A percentile compares a stretch with the other conserved stretches of the same genome.
Evolutionary conservation across 106 monocot genomes (phyloP).

Genomic region (Platanthera guangdongensis): DNA sequence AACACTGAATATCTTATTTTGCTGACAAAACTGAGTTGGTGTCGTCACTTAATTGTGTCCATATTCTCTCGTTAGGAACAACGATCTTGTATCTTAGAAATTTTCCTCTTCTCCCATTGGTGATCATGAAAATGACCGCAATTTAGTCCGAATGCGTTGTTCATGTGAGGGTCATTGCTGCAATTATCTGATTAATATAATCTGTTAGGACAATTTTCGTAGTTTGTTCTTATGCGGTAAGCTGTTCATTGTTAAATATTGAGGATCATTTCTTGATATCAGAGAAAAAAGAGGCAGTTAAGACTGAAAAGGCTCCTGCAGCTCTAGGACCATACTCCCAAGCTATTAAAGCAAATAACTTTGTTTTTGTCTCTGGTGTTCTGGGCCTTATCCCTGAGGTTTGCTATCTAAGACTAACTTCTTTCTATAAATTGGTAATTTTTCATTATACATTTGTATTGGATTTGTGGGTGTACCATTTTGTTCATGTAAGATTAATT

Average conservation of each 20-base stretch:
- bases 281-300: constrained; percentile 76
- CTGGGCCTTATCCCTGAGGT: constrained; percentile 95
- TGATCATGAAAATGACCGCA: background rate
- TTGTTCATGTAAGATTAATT: background rate
- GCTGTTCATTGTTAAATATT: background rate
- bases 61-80: background rate
- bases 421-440: background rate
- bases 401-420: constrained; percentile 5
- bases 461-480: background rate
- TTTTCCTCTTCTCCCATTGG: background rate
- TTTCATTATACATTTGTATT: background rate
- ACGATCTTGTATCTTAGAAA: background rate
- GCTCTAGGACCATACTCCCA: constrained; percentile 95
- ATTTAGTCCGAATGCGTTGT: background rate
- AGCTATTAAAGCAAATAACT: constrained; percentile 87
- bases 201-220: background rate
- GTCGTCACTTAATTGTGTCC: background rate
- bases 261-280: background rate
- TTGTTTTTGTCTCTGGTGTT: constrained; percentile 90
- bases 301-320: constrained; percentile 85
- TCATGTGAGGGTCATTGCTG: background rate
- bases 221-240: background rate
- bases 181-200: background rate
- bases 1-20: background rate
- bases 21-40: background rate